phyloP scores from a whole-genome alignment of 805 yeast species.

The Yarrowia porcina region DNA sequence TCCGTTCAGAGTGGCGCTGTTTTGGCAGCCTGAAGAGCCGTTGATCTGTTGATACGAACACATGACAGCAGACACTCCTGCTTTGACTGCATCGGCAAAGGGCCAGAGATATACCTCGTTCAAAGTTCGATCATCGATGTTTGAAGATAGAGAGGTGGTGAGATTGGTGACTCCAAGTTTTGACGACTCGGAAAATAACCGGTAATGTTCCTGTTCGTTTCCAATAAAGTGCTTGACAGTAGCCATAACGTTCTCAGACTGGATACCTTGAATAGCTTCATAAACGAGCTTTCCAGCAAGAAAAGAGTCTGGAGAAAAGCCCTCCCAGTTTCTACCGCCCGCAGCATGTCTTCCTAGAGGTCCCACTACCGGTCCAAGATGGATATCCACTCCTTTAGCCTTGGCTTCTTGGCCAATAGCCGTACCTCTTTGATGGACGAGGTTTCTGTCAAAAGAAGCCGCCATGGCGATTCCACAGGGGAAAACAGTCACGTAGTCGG shows the following conservation, averaged over 20 bases:
- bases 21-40: neutral
- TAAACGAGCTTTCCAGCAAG: neutral
- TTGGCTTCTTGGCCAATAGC: slow-evolving; percentile 57
- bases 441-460: slow-evolving; percentile 52
- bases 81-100: neutral
- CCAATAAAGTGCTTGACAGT: neutral
- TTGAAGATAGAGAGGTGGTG: neutral
- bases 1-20: neutral
- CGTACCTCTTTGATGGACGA: slow-evolving; percentile 52
- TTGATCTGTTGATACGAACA: neutral
- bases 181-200: neutral
- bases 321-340: slow-evolving; percentile 51
- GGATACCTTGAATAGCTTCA: neutral
- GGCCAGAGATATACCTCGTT: neutral
- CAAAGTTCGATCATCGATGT: neutral
- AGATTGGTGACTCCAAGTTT: neutral
- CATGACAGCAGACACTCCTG: neutral
- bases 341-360: slow-evolving; percentile 61
- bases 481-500: slow-evolving; percentile 54
- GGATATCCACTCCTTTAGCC: slow-evolving; percentile 53
- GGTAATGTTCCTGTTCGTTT: neutral
- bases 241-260: neutral
- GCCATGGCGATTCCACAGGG: slow-evolving; percentile 61
- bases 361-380: slow-evolving; percentile 57
- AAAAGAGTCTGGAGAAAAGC: neutral